Base-by-base conservation (phyloP, 495 filamentous ascomycete genomes). In the Pseudomonodictys pantanalensis region DNA sequence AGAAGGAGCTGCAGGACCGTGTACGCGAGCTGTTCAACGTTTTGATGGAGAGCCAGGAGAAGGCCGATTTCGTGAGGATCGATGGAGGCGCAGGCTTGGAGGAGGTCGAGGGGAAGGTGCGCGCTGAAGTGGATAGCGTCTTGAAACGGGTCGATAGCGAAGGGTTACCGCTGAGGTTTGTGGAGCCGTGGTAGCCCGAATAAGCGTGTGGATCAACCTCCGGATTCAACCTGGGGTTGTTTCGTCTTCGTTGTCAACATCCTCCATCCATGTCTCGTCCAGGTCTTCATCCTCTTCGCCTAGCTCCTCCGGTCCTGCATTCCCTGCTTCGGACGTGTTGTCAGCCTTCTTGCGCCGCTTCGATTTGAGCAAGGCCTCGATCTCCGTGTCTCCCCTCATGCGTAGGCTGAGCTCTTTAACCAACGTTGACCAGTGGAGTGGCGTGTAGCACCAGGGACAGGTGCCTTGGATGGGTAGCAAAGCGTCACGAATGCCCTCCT, bases 371-470 rank as follows among this genome's bases (percentile, higher is more conserved):
- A 93, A 71, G 45, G 77, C 78, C 18, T 81, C 81, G 2, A 89
- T 66, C 60, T 89, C 84, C 42, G 85, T 85, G 60, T 77, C 68
- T 12, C 85, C 90, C 43, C 90, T 79, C 24, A 77, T 73, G 51
- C 91, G 78, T 26, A 96, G 71, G 46, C 78, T 92, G 57, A 91
- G 71, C 68, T 96, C 91, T 66, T 85, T 91, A 70, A 92, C 87
- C 64, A 97, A 79, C 44, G 87, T 77, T 0, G 81, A 75, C 93
- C 93, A 98, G 44, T 77, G 65, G 7, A 89, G 75, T 18, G 77
- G 71, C 0, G 74, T 72, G 1, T 78, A 71, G 69, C 93, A 98
- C 38, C 69, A 71, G 1, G 90, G 91, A 74, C 93, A 98, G 2
- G 64, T 71, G 1, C 92, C 92, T 8, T 77, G 65, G 3, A 79